Evolutionary conservation across 495 filamentous ascomycete genomes (phyloP).

Genomic region (Tricharina praecox): DNA sequence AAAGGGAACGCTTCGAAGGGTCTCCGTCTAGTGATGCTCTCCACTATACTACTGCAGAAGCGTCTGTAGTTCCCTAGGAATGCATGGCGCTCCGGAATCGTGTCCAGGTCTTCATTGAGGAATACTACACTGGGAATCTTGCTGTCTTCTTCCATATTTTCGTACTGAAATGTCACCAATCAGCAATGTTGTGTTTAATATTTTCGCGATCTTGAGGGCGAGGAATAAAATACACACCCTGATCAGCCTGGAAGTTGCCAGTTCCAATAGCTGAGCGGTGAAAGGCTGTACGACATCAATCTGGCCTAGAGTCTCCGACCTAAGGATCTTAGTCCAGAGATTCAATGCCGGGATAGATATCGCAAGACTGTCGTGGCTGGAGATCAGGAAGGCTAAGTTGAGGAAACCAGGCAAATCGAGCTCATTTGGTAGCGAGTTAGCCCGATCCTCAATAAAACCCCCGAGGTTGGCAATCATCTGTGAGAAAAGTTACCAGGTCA

Average conservation of each 20-base stretch:
- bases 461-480: conserved; percentile 73
- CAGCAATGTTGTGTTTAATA: too few species aligned
- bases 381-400: conserved; percentile 57
- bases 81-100: conserved; percentile 79
- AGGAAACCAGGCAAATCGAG: conserved; percentile 62
- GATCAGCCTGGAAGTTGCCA: conserved; percentile 29
- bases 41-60: conserved; percentile 71
- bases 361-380: conserved; percentile 70
- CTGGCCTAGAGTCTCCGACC: conserved; percentile 44
- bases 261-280: conserved; percentile 57
- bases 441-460: conserved; percentile 63
- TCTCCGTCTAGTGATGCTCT: conserved; percentile 60
- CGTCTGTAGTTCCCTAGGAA: conserved; percentile 95
- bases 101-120: conserved; percentile 83
- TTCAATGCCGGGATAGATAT: conserved; percentile 88
- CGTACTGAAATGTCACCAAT: conserved; percentile 60
- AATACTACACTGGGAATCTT: conserved; percentile 60
- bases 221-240: conserved; percentile 16
- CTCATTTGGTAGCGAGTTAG: conserved; percentile 39
- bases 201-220: too few species aligned
- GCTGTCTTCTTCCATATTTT: conserved; percentile 61
- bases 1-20: conserved; percentile 73
- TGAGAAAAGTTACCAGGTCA: conserved; percentile 28
- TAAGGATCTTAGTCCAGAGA: conserved; percentile 66
- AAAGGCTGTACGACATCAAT: conserved; percentile 50